phyloP scores from a whole-genome alignment of 2,329 filamentous ascomycete genomes.

The Lecanicillium sp. region DNA sequence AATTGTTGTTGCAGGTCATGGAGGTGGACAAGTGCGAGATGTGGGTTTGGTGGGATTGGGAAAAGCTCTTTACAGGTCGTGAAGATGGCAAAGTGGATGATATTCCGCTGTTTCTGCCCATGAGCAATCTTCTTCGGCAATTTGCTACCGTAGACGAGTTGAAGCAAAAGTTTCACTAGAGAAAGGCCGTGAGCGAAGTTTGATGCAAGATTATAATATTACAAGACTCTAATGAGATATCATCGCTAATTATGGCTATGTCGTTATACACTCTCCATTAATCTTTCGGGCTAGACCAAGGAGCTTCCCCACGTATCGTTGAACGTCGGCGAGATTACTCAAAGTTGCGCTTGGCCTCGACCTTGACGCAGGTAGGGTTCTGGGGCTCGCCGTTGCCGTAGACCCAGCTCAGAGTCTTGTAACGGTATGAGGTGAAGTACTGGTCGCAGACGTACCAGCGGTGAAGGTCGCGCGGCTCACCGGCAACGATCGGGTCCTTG shows the following conservation, averaged over 20 bases:
- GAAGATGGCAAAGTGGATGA: constrained; percentile 16
- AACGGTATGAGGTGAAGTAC: constrained; percentile 10
- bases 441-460: constrained; percentile 8
- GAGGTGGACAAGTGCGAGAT: constrained; percentile 47
- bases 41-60: constrained; percentile 45
- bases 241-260: constrained; percentile 4
- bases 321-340: background rate
- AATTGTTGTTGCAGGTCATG: constrained; percentile 23
- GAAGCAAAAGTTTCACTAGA: constrained; percentile 4
- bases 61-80: constrained; percentile 32
- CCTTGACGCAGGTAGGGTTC: constrained; percentile 14
- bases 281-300: background rate
- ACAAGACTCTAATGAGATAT: background rate
- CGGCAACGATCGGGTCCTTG: background rate
- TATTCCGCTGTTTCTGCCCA: constrained; percentile 27
- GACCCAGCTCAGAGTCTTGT: constrained; percentile 14
- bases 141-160: constrained; percentile 19
- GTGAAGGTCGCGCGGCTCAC: background rate
- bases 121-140: constrained; percentile 26
- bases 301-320: background rate
- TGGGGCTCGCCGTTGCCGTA: constrained; percentile 10
- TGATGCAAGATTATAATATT: background rate
- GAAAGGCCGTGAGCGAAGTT: too few relatives aligned
- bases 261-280: constrained; percentile 9
- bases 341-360: constrained; percentile 8